Base-by-base conservation (phyloP, 2,329 filamentous ascomycete genomes). In the Talaromyces sp. region DNA sequence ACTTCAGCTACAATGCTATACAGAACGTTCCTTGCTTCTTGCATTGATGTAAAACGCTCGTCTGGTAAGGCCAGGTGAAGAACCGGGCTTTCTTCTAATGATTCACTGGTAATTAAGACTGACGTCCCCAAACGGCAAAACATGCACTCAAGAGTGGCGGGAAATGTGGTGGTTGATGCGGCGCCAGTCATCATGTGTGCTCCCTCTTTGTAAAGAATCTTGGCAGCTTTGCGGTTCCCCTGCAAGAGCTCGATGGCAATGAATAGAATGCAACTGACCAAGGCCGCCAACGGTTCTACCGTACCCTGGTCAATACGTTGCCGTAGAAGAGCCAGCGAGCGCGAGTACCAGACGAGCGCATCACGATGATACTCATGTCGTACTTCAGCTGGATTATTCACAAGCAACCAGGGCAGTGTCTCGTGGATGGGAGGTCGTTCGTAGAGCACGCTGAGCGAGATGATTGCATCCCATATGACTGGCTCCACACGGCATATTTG, bases 401-500 rank as follows among this genome's bases (percentile, higher is more conserved):
- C 28, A 39, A 39, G 36, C 17, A n/a, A 39, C 36, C 36, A 39
- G 36, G 17, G 36, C 6, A 39, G 17, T 5, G 25, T 27, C 9
- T 22, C 15, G 13, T 51, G 25, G 57, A 65, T 4, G 54, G 52
- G 11, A 13, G 65, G 66, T 5, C 58, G 59, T 25, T 77, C 75
- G 47, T 71, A 74, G 6, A 77, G 62, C 10, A 71, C 65, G 59
- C 74, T 74, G n/a, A 76, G 70, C 2, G 74, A 67, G 33, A 75
- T 73, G 42, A 76, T 71, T 15, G 74, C 71, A 67, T 77, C 72
- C 73, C 75, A 76, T 2, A 77, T 72, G 2, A 73, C 72, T 4
- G 73, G 69, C 57, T 76, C 72, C 32, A 58, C 67, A 15, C 70
- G 72, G 53, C 73, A 75, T 11, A 77, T 64, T 47, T 72, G 71